phyloP scores from a whole-genome alignment of 78 protist species.

The Protostelium mycophagum region DNA sequence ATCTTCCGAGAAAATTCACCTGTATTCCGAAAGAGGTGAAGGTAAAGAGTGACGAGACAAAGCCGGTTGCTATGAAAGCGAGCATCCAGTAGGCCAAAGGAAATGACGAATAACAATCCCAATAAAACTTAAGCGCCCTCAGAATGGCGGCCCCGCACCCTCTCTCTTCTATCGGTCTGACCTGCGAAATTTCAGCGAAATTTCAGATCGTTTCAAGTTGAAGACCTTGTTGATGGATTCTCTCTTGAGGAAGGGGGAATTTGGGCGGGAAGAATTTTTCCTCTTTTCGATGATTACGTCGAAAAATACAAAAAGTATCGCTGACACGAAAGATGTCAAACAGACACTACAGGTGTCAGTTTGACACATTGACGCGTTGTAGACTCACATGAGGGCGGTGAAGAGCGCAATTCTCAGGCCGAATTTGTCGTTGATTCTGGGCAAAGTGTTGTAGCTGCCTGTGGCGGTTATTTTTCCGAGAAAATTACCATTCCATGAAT shows the following conservation, averaged over 20 bases:
- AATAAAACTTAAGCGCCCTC: background rate
- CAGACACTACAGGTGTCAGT: background rate
- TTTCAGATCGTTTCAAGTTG: background rate
- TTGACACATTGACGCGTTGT: background rate
- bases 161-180: background rate
- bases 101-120: background rate
- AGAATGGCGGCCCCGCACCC: background rate
- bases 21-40: background rate
- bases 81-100: background rate
- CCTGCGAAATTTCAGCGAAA: background rate
- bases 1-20: no score
- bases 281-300: background rate
- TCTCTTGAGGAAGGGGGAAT: background rate
- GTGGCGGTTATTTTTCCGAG: background rate
- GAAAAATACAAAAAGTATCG: background rate
- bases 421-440: background rate
- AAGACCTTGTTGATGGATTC: background rate
- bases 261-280: background rate
- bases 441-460: background rate
- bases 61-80: background rate
- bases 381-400: background rate
- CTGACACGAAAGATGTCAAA: background rate
- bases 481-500: no score
- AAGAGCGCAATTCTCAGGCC: background rate
- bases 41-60: background rate